These are phyloP conservation scores for Dactylellina sp. DNA, from an alignment of 2,329 filamentous ascomycete genomes.

Conservation along the genomic window DNA sequence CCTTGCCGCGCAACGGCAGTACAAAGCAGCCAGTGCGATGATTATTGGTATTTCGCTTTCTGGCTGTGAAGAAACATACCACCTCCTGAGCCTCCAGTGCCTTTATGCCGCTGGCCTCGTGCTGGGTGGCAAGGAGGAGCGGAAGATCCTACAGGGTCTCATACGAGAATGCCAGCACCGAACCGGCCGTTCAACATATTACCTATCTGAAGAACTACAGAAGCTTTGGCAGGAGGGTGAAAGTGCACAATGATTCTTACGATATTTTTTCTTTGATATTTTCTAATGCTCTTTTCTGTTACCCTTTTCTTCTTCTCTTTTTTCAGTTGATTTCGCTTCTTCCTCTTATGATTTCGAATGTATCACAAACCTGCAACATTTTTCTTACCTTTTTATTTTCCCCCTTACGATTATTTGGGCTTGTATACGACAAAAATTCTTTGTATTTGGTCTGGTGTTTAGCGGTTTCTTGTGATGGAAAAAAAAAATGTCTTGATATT, in stretches of 20 bases:
- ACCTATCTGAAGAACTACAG: constrained; percentile 49
- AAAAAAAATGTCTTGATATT: constrained; percentile 37
- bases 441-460: constrained; percentile 20
- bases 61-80: constrained; percentile 51
- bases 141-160: constrained; percentile 41
- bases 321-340: background rate
- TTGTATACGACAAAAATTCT: constrained; percentile 10
- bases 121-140: constrained; percentile 52
- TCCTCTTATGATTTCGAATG: background rate
- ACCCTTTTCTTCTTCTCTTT: constrained; percentile 22
- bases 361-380: background rate
- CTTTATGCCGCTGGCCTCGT: constrained; percentile 53
- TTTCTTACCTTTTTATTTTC: constrained; percentile 1
- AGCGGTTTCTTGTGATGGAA: constrained; percentile 21
- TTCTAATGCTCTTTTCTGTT: constrained; percentile 5
- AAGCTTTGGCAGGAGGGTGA: constrained; percentile 54
- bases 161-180: constrained; percentile 47
- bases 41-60: constrained; percentile 52
- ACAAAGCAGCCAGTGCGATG: constrained; percentile 48
- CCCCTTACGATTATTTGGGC: constrained; percentile 2
- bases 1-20: constrained; percentile 47
- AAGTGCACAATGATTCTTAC: constrained; percentile 28
- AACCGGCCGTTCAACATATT: constrained; percentile 50
- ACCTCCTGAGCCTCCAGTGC: constrained; percentile 51
- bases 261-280: constrained; percentile 4